Base-by-base conservation (phyloP, 169 alveolate genomes). In the Eimeria sp. region DNA sequence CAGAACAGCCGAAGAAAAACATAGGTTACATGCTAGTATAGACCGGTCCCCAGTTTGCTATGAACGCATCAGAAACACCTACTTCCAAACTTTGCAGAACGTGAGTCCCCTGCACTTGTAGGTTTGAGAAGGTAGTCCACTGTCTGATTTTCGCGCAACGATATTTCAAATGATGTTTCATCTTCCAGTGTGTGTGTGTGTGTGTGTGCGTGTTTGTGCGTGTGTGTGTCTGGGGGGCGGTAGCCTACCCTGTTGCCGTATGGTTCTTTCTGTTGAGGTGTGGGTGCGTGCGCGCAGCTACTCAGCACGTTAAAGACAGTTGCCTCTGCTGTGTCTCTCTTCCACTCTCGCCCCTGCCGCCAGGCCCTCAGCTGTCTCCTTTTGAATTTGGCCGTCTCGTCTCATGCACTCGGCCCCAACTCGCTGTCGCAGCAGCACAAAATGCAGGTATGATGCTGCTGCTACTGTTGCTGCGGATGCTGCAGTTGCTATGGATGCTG, bases 331-430 rank as follows among this genome's bases (percentile, higher is more conserved):
- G 49, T 80, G 58, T 49, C 89, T 80, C 70, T 80, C 30, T 45
- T 80, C 27, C 67, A 80, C 40, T 45, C 70, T 16, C 89, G 89
- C 20, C 70, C 89, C 70, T 80, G 70, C 22, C 89, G 89, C 89
- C 89, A 80, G 67, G 89, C 89, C 18, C 22, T 80, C 40, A 5
- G 61, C 70, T 45, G 89, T 47, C 65, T 80, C 65, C 89, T 80
- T 22, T 80, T 80, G 27, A 80, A 80, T 47, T 80, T 80, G n/a
- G 70, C 89, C 47, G 89, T 80, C 63, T 80, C 89, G 70, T 80
- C 27, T 16, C 34, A 80, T 70, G 51, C 65, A 14, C 63, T 80
- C 14, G 89, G 89, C 43, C 63, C 89, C 63, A n/a, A 16, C 63
- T 80, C 89, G 14, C 47, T 80, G 45, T 80, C 89, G 6, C 67